Percentiles rank a stretch among this genome's conserved stretches.
Conservation (phyloP, 2,329 filamentous ascomycete species). For the Aspergillus pseudoglaucus region DNA sequence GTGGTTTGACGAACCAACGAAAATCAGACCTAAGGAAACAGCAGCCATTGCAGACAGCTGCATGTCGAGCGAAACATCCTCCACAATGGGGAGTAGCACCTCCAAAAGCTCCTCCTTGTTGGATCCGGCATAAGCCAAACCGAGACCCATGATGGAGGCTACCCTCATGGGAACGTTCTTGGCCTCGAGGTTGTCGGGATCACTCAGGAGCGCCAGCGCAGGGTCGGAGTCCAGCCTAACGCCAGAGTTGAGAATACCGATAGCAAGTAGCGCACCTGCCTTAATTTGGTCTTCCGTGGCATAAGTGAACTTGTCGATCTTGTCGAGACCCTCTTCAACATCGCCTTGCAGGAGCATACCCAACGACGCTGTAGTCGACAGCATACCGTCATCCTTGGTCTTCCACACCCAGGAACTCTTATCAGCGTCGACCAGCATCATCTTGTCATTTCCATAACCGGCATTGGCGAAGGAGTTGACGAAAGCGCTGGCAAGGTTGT, state of each 20-base stretch:
- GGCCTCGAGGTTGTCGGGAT: constrained; percentile 69
- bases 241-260: constrained; percentile 92
- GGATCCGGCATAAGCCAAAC: constrained; percentile 87
- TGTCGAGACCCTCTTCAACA: constrained; percentile 82
- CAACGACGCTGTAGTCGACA: constrained; percentile 89
- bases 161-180: constrained; percentile 72
- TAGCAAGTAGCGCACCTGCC: constrained; percentile 85
- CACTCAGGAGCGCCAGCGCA: constrained; percentile 76
- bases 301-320: constrained; percentile 92
- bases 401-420: constrained; percentile 98
- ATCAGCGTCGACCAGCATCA: constrained; percentile 87
- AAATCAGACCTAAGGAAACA: constrained; percentile 80
- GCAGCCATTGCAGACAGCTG: constrained; percentile 95
- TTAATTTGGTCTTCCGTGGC: constrained; percentile 75
- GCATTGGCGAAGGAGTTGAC: constrained; percentile 97
- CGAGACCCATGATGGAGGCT: constrained; percentile 90
- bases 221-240: constrained; percentile 86
- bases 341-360: constrained; percentile 92
- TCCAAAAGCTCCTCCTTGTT: constrained; percentile 87
- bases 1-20: constrained; percentile 84
- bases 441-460: constrained; percentile 90
- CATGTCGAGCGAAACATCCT: constrained; percentile 80
- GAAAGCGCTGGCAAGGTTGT: constrained; percentile 92
- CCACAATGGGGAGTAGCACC: constrained; percentile 76
- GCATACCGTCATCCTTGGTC: constrained; percentile 96